Evolutionary conservation across 2,329 filamentous ascomycete species (phyloP), one percentile per base, ranked within the genome.

Genomic region (Fusarium mundagurra): DNA sequence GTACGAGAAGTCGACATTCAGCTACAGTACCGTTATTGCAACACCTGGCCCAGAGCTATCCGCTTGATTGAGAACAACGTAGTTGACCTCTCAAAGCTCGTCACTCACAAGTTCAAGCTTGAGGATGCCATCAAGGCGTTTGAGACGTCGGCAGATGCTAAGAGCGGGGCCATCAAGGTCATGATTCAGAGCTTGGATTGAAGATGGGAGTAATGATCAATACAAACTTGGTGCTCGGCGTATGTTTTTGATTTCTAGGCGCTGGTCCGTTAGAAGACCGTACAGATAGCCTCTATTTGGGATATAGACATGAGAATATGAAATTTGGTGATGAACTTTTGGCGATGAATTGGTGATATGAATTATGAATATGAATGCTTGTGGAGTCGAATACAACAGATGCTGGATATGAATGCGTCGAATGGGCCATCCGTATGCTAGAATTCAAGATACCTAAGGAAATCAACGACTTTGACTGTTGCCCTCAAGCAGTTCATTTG

Each of bases 121-220:
- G 95, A 98, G 85, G 92, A 98, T 81, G 95, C 95, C 1, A 83
- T 96, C 34, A 90, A 96, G 84, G 96, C 96, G 13, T 98, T 98
- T 83, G 91, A 95, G 85, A 96, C 94, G 45, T 94, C 95, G 27
- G 91, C 93, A 14, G 91, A 98, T 83, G 92, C 94, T 44, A 95
- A 93, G 87, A 97, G 93, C 59, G 95, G 96, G 12, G 94, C 95
- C n/a, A 98, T 98, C 84, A 98, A 98, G 88, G 95, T 98, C 69
- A 93, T 95, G 88, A 98, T 98, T 80, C 94, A 95, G 87, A 94
- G 90, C 79, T 75, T 89, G 73, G 88, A 90, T 16, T 89, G 84
- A 70, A 51, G 22, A 61, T 18, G 67, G 67, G 31, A 47, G 64
- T 63, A 44, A 58, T 62, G 62, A 59, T 69, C 47, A 58, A 67